phyloP scores from a whole-genome alignment of 805 yeast species.

The fission yeast (Schizosaccharomyces pombe) region DNA sequence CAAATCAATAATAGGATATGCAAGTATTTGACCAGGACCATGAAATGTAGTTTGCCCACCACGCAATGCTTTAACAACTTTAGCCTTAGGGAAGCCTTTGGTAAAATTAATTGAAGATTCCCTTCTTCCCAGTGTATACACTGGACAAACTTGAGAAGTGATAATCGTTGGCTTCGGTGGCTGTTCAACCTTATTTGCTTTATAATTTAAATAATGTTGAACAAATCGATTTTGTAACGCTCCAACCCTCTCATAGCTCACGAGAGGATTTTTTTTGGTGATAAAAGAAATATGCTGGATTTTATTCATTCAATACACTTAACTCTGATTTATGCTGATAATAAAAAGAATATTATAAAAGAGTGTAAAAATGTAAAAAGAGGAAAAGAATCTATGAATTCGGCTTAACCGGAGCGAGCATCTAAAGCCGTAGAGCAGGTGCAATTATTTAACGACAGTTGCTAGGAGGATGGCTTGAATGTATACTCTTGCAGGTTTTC shows the following conservation, averaged over 20 bases:
- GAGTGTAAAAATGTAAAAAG: too few species aligned
- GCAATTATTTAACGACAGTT: too few species aligned
- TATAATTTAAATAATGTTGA: constrained; percentile 5
- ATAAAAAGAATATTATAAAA: too few species aligned
- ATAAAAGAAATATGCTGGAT: neutral
- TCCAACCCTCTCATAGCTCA: neutral
- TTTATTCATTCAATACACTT: neutral
- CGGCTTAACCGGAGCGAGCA: too few species aligned
- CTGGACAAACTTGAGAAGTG: constrained; percentile 66
- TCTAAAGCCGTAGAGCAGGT: too few species aligned
- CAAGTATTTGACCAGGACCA: constrained; percentile 83
- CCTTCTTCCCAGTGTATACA: constrained; percentile 80
- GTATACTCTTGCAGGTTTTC: too few species aligned
- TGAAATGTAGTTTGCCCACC: constrained; percentile 96
- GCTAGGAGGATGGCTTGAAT: too few species aligned
- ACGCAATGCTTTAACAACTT: constrained; percentile 53
- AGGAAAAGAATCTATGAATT: too few species aligned
- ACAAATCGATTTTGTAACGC: constrained; percentile 3
- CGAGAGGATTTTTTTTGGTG: neutral
- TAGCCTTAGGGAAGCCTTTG: constrained; percentile 18
- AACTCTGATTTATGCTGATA: too few species aligned
- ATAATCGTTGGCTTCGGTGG: constrained; percentile 40
- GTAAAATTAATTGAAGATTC: constrained; percentile 24
- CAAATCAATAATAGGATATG: constrained; percentile 58
- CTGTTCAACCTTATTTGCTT: neutral